phyloP scores from a whole-genome alignment of 176 grass and related monocot species.

The Triticum urartu region DNA sequence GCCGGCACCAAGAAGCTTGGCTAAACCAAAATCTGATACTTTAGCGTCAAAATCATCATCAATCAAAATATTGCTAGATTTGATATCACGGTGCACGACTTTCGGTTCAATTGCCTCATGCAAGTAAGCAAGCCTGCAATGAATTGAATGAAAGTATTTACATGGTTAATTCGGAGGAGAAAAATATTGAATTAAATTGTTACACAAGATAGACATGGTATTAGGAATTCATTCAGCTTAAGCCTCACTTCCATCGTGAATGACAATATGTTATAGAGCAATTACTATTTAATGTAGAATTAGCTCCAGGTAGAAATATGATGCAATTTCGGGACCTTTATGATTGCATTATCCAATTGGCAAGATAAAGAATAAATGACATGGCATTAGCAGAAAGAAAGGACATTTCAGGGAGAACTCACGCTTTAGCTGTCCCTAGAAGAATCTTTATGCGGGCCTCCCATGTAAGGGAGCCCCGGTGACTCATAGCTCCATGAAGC shows the following conservation, averaged over 20 bases:
- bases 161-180: background rate
- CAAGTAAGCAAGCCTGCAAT: constrained; percentile 75
- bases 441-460: constrained; percentile 78
- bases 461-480: constrained; percentile 70
- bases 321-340: background rate
- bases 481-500: constrained; percentile 90
- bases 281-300: constrained; percentile 22
- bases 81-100: constrained; percentile 89
- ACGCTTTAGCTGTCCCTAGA: constrained; percentile 88
- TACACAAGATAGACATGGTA: constrained; percentile 8
- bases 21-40: constrained; percentile 91
- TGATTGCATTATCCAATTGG: background rate
- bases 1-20: constrained; percentile 80
- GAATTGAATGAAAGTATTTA: constrained; percentile 21
- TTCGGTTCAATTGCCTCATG: constrained; percentile 91
- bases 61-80: constrained; percentile 90
- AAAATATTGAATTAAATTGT: background rate
- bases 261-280: background rate
- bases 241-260: background rate
- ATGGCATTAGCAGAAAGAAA: constrained; percentile 4
- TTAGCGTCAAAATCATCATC: constrained; percentile 82
- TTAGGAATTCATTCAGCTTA: constrained; percentile 13
- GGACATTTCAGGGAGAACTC: constrained; percentile 32
- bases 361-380: constrained; percentile 15
- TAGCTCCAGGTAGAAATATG: background rate